Percentiles rank a stretch among this genome's conserved stretches.
phyloP scores from a whole-genome alignment of 331 rosid genomes.

The Malus hybrid region DNA sequence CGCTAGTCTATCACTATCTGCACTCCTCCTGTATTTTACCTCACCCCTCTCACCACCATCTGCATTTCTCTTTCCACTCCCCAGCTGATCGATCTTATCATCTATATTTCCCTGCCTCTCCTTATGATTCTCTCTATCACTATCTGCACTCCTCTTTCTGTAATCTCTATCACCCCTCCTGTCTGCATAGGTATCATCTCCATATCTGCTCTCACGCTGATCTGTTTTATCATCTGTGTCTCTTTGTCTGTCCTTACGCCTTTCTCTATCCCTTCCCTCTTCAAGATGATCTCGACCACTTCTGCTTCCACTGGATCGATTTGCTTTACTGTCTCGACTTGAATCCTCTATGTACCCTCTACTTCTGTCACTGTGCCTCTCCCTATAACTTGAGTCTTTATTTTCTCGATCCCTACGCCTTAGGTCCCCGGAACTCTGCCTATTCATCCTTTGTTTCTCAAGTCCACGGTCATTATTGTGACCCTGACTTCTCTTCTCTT shows the following conservation, averaged over 20 bases:
- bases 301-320: conserved; percentile 30
- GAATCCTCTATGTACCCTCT: conserved; percentile 29
- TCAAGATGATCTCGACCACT: conserved; percentile 28
- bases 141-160: conserved; percentile 10
- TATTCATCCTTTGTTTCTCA: conserved; percentile 23
- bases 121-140: conserved; percentile 7
- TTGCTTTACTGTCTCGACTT: conserved; percentile 30
- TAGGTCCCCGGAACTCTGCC: conserved; percentile 26
- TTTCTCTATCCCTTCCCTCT: conserved; percentile 45
- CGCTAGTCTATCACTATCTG: conserved; percentile 8
- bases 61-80: conserved; percentile 10
- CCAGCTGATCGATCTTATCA: background rate
- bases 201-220: conserved; percentile 23
- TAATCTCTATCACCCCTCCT: conserved; percentile 29
- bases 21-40: conserved; percentile 17
- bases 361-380: conserved; percentile 32
- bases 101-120: conserved; percentile 26
- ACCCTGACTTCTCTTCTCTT: conserved; percentile 28
- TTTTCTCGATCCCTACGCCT: conserved; percentile 33
- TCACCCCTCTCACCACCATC: conserved; percentile 13
- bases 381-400: conserved; percentile 34
- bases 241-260: conserved; percentile 26
- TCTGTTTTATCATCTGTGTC: conserved; percentile 29
- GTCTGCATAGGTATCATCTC: conserved; percentile 19
- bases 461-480: conserved; percentile 21